Percentiles rank a stretch among this genome's conserved stretches.
Evolutionary conservation across 768 basidiomycete genomes (phyloP).

Genomic region (Heimioporus sp.): DNA sequence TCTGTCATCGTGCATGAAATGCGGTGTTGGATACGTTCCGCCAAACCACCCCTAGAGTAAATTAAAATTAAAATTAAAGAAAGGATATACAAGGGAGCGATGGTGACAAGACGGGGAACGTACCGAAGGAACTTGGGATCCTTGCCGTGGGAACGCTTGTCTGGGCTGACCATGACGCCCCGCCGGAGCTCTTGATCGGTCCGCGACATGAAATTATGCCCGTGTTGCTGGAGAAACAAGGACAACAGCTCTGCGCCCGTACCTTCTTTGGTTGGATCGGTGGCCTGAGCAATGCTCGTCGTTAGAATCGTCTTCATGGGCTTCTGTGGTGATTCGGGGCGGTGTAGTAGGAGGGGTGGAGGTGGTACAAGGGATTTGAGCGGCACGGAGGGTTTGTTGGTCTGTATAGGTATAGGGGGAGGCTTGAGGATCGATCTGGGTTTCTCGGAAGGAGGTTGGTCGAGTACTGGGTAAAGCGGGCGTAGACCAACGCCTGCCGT

Average conservation of each 20-base stretch:
- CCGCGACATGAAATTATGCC: constrained; percentile 33
- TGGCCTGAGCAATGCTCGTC: constrained; percentile 51
- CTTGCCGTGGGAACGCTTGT: constrained; percentile 46
- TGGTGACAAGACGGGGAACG: constrained; percentile 13
- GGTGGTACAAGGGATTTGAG: constrained; percentile 32
- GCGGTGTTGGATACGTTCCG: constrained; percentile 45
- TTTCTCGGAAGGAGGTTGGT: constrained; percentile 15
- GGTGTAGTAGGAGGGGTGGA: constrained; percentile 23
- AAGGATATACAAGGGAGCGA: no score
- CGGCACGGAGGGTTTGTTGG: constrained; percentile 9
- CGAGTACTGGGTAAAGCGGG: constrained; percentile 7
- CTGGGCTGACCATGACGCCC: constrained; percentile 59
- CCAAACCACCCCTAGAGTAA: constrained; percentile 65
- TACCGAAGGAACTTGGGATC: constrained; percentile 49
- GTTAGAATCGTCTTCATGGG: constrained; percentile 48
- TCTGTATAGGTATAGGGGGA: constrained; percentile 20
- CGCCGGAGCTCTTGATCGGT: constrained; percentile 40
- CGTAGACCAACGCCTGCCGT: not conserved
- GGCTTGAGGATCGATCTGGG: constrained; percentile 27
- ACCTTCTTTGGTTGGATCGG: constrained; percentile 50
- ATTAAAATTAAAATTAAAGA: no score
- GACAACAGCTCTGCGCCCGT: constrained; percentile 51
- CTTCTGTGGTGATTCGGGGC: constrained; percentile 29
- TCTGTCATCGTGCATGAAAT: constrained; percentile 45
- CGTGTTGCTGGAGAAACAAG: constrained; percentile 50